Evolutionary conservation across 1,284 basidiomycete genomes (phyloP).

Genomic region (Ganoderma leucocontextum): DNA sequence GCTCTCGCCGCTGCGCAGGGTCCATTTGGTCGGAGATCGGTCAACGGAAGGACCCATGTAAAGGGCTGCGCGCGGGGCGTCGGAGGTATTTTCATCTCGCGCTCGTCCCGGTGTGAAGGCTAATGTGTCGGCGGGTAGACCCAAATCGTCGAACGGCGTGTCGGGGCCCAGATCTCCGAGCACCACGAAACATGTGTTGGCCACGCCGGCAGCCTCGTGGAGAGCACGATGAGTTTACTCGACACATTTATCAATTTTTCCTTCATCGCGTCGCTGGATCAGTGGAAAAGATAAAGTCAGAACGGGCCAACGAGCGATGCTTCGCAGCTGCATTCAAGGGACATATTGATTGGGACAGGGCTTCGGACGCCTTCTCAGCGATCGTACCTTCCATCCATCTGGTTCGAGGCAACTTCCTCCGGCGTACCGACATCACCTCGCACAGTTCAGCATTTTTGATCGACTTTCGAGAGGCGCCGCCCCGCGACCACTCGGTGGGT

Average conservation of each 20-base stretch:
- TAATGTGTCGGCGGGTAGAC: slow-evolving; percentile 29
- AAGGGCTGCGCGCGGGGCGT: slow-evolving; percentile 21
- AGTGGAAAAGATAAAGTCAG: slow-evolving; percentile 31
- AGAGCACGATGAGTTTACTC: slow-evolving; percentile 35
- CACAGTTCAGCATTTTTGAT: slow-evolving; percentile 39
- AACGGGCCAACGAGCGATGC: slow-evolving; percentile 28
- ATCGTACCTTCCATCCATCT: slow-evolving; percentile 30
- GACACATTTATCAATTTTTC: slow-evolving; percentile 32
- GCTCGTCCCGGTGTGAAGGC: slow-evolving; percentile 30
- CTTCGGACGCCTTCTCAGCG: slow-evolving; percentile 31
- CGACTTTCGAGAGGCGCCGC: slow-evolving; percentile 36
- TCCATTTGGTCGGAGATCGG: slow-evolving; percentile 13
- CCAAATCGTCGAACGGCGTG: slow-evolving; percentile 31
- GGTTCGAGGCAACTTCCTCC: slow-evolving; percentile 30
- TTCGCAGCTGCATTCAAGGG: slow-evolving; percentile 28
- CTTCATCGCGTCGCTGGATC: slow-evolving; percentile 25
- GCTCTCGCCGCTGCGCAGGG: slow-evolving; percentile 16
- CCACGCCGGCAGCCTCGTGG: slow-evolving; percentile 40
- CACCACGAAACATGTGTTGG: slow-evolving; percentile 36
- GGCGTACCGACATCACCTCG: slow-evolving; percentile 32
- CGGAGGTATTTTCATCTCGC: slow-evolving; percentile 32
- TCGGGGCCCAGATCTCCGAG: slow-evolving; percentile 35
- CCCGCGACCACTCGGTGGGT: slow-evolving; percentile 35
- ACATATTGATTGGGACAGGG: slow-evolving; percentile 25
- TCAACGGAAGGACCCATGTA: slow-evolving; percentile 30